These are phyloP conservation scores for Annona squamosa DNA, from an alignment of 164 flowering plant genomes.

Conservation along the genomic window DNA sequence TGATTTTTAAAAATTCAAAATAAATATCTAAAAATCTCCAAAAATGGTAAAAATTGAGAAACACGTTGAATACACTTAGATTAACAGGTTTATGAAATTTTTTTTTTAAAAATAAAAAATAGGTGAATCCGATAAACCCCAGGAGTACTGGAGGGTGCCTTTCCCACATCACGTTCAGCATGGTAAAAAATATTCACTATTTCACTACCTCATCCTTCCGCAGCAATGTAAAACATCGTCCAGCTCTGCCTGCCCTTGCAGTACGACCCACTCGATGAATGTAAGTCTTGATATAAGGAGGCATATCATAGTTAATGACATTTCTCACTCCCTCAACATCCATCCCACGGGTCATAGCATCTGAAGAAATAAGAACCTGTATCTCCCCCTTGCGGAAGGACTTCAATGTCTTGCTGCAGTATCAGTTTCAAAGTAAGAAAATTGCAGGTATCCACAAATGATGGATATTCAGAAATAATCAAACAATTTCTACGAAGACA, in stretches of 20 bases:
- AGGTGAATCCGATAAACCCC: no score
- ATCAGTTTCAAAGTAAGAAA: constrained; percentile 1
- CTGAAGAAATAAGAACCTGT: constrained; percentile 82
- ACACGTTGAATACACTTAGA: no score
- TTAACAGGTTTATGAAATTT: no score
- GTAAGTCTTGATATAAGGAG: constrained; percentile 64
- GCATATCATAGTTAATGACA: constrained; percentile 84
- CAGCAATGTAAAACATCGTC: constrained; percentile 78
- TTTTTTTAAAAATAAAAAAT: no score
- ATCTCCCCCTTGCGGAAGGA: constrained; percentile 66
- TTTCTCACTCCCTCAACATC: constrained; percentile 81
- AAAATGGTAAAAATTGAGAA: no score
- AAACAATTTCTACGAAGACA: no score
- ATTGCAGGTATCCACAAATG: background rate
- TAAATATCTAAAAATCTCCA: no score
- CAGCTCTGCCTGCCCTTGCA: constrained; percentile 84
- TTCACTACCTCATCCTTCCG: constrained; percentile 53
- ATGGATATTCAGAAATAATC: background rate
- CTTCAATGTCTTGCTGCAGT: constrained; percentile 64
- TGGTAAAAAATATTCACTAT: background rate
- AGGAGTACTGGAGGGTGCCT: no score
- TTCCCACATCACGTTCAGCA: no score
- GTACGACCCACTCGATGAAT: constrained; percentile 94
- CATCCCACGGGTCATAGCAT: constrained; percentile 98
- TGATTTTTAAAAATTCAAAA: no score